These are phyloP conservation scores for Aspergillus proliferans DNA, from an alignment of 2,329 filamentous ascomycete genomes.

Conservation along the genomic window DNA sequence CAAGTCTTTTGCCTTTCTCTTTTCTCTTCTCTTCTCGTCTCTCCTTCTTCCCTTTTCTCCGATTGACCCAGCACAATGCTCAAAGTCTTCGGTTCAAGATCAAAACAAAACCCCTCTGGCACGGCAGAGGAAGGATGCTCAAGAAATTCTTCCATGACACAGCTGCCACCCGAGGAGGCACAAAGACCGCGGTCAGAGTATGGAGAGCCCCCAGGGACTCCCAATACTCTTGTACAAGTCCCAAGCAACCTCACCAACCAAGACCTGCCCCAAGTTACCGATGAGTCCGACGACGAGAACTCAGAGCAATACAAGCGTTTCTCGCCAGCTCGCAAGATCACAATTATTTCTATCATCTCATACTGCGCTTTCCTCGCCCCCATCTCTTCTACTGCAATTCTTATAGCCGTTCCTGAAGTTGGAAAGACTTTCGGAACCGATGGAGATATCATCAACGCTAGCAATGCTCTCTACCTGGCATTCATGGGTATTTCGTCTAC, in stretches of 20 bases:
- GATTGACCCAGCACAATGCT: constrained; percentile 1
- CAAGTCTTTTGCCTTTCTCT: not conserved
- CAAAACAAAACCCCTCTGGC: not conserved
- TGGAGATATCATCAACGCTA: constrained; percentile 64
- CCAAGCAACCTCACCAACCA: constrained; percentile 29
- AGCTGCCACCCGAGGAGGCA: constrained; percentile 7
- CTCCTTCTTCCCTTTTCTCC: not conserved
- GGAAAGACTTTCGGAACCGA: constrained; percentile 59
- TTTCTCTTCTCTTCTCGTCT: not conserved
- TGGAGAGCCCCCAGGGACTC: constrained; percentile 7
- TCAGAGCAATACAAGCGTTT: constrained; percentile 60
- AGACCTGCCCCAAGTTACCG: constrained; percentile 18
- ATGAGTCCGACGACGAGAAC: constrained; percentile 36
- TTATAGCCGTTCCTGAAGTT: constrained; percentile 69
- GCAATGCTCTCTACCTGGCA: constrained; percentile 68
- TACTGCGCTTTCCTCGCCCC: constrained; percentile 73
- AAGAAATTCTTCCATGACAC: constrained; percentile 7
- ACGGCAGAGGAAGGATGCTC: constrained; percentile 9
- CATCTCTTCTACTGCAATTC: constrained; percentile 65
- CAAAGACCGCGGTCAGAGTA: constrained; percentile 9
- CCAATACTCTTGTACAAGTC: constrained; percentile 23
- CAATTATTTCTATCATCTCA: constrained; percentile 63
- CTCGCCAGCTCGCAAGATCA: constrained; percentile 54
- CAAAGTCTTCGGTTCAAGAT: constrained; percentile 1
- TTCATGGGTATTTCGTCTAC: constrained; percentile 67